Evolutionary conservation across 73 alveolate genomes (phyloP).

Genomic region (Halteria grandinella): DNA sequence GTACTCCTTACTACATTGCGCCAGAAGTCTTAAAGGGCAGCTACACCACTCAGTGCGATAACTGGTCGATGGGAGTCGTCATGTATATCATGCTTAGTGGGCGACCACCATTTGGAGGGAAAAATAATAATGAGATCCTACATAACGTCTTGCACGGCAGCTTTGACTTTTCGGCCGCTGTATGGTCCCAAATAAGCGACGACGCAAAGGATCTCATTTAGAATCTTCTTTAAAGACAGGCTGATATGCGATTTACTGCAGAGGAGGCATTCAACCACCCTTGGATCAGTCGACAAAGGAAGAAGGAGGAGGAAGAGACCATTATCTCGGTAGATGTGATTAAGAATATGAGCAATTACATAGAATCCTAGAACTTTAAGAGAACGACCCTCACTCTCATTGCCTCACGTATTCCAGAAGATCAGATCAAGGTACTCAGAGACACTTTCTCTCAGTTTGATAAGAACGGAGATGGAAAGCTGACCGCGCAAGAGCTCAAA

Average conservation of each 20-base stretch:
- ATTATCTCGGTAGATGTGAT: slow-evolving; percentile 55
- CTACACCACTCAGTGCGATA: slow-evolving; percentile 82
- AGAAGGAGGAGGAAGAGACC: slow-evolving; percentile 23
- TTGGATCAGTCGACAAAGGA: slow-evolving; percentile 82
- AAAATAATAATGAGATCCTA: slow-evolving; percentile 78
- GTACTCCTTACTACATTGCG: slow-evolving; percentile 91
- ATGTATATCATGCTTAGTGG: slow-evolving; percentile 81
- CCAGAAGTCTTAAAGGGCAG: slow-evolving; percentile 89
- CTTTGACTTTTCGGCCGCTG: slow-evolving; percentile 59
- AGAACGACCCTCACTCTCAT: slow-evolving; percentile 79
- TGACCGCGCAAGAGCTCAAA: slow-evolving; percentile 78
- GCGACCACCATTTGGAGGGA: slow-evolving; percentile 87
- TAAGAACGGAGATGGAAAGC: slow-evolving; percentile 87
- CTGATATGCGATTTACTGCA: slow-evolving; percentile 89
- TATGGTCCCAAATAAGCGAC: slow-evolving; percentile 65
- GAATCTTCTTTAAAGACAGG: slow-evolving; percentile 80
- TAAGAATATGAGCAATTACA: slow-evolving; percentile 51
- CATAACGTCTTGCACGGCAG: slow-evolving; percentile 76
- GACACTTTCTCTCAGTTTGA: slow-evolving; percentile 82
- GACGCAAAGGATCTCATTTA: slow-evolving; percentile 83
- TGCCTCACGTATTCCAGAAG: slow-evolving; percentile 83
- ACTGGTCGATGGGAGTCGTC: slow-evolving; percentile 93
- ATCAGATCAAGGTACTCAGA: slow-evolving; percentile 77
- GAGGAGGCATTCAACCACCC: slow-evolving; percentile 89
- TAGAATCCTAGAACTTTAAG: slow-evolving; percentile 68